A percentile compares a stretch with the other conserved stretches of the same genome.
Conservation (phyloP, 2,329 filamentous ascomycete species). For the Verticillium zaregamsianum region DNA sequence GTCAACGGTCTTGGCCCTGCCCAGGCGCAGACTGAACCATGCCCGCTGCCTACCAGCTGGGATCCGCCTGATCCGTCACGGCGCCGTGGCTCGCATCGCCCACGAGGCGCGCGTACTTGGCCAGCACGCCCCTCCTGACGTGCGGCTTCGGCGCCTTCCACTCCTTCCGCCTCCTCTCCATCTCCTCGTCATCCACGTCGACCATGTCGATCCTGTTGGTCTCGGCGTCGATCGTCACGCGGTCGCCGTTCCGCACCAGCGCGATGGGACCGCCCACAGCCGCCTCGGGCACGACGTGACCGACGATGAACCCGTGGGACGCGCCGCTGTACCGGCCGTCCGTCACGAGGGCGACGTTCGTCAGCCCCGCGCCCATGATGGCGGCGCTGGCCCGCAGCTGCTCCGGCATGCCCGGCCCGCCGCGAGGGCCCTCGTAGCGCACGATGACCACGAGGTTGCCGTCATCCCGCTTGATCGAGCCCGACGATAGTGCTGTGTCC, state of each 20-base stretch:
- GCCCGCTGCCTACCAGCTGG: slow-evolving; percentile 13
- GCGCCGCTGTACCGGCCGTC: slow-evolving; percentile 89
- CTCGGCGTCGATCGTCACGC: slow-evolving; percentile 81
- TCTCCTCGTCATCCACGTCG: slow-evolving; percentile 65
- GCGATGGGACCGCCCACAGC: slow-evolving; percentile 86
- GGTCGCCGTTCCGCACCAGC: slow-evolving; percentile 73
- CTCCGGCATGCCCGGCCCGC: slow-evolving; percentile 94
- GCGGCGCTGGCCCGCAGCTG: slow-evolving; percentile 84
- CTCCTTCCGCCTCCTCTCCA: slow-evolving; percentile 54
- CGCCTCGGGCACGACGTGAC: slow-evolving; percentile 88
- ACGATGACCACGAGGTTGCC: slow-evolving; percentile 89
- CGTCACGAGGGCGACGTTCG: slow-evolving; percentile 85
- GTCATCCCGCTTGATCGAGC: slow-evolving; percentile 44
- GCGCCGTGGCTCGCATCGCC: slow-evolving; percentile 90
- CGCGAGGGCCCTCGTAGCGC: slow-evolving; percentile 89
- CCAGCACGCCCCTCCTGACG: slow-evolving; percentile 78
- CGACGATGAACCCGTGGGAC: slow-evolving; percentile 88
- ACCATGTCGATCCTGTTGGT: slow-evolving; percentile 67
- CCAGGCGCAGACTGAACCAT: not conserved
- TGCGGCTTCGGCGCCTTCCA: slow-evolving; percentile 70
- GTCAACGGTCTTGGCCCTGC: not conserved
- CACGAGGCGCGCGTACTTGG: slow-evolving; percentile 85
- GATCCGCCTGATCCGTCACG: slow-evolving; percentile 63
- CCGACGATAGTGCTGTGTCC: slow-evolving; percentile 69
- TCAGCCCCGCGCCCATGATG: slow-evolving; percentile 87